Evolutionary conservation across 2,329 filamentous ascomycete species (phyloP).

Genomic region (Cladophialophora carrionii): DNA sequence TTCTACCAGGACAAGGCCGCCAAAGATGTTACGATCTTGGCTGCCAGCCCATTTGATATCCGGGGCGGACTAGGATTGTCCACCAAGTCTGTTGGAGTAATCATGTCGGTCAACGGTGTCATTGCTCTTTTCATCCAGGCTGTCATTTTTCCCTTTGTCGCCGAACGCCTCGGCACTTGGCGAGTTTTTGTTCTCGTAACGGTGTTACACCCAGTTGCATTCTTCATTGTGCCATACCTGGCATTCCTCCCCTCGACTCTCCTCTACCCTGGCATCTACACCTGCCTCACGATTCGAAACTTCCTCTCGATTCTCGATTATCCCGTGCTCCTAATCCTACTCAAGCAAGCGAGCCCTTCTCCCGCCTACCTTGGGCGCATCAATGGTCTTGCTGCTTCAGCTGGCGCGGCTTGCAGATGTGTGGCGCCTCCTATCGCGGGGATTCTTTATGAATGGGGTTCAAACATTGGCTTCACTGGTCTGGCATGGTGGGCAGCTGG

Average conservation of each 20-base stretch:
- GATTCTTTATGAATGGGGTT: conserved; percentile 66
- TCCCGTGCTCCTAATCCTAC: conserved; percentile 69
- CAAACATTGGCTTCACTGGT: conserved; percentile 61
- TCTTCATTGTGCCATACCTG: conserved; percentile 70
- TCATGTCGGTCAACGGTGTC: conserved; percentile 70
- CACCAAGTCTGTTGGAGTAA: conserved; percentile 68
- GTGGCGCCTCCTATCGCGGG: conserved; percentile 70
- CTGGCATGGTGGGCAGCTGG: conserved; percentile 66
- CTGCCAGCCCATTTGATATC: conserved; percentile 57
- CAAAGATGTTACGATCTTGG: conserved; percentile 45
- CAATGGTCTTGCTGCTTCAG: conserved; percentile 72
- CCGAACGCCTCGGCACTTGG: conserved; percentile 68
- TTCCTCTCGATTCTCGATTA: conserved; percentile 70
- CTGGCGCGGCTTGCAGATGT: conserved; percentile 71
- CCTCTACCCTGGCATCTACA: conserved; percentile 66
- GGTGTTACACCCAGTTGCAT: conserved; percentile 67
- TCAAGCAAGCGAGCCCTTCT: conserved; percentile 71
- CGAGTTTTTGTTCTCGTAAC: conserved; percentile 67
- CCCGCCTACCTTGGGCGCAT: conserved; percentile 68
- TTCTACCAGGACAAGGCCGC: conserved; percentile 80
- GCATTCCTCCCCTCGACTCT: conserved; percentile 59
- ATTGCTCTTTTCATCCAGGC: conserved; percentile 75
- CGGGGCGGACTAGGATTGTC: conserved; percentile 68
- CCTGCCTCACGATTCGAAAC: conserved; percentile 67
- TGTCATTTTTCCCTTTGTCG: conserved; percentile 68